Percentiles rank a stretch among this genome's conserved stretches.
These are phyloP conservation scores for Colletotrichum orbiculare DNA, from an alignment of 2,329 filamentous ascomycete genomes.

Conservation along the genomic window DNA sequence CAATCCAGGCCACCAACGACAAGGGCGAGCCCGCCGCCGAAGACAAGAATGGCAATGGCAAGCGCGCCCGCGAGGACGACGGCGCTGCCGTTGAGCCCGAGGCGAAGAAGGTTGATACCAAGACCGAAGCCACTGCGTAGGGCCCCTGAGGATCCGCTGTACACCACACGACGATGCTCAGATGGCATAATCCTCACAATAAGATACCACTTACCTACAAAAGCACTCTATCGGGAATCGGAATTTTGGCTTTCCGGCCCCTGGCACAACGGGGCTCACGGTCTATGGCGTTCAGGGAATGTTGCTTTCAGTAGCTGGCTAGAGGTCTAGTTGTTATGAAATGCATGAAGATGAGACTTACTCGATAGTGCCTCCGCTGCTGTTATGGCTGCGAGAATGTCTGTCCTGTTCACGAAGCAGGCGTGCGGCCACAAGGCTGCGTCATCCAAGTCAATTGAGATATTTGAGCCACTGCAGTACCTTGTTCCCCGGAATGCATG, in stretches of 20 bases:
- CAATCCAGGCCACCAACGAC: slow-evolving; percentile 58
- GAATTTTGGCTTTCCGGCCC: slow-evolving; percentile 35
- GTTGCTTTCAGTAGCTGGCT: slow-evolving; percentile 34
- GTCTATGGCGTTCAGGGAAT: slow-evolving; percentile 36
- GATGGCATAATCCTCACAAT: slow-evolving; percentile 21
- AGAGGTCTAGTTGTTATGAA: slow-evolving; percentile 37
- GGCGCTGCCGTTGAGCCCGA: slow-evolving; percentile 56
- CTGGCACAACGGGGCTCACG: slow-evolving; percentile 28
- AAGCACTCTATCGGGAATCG: slow-evolving; percentile 35
- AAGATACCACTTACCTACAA: slow-evolving; percentile 38
- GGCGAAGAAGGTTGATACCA: slow-evolving; percentile 72
- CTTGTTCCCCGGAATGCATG: background rate
- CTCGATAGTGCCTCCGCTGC: slow-evolving; percentile 14
- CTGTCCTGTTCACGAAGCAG: slow-evolving; percentile 1
- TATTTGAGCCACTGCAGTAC: slow-evolving; percentile 20
- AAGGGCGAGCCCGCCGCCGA: slow-evolving; percentile 46
- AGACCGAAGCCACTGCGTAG: slow-evolving; percentile 47
- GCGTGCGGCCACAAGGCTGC: slow-evolving; percentile 1
- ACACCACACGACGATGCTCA: background rate
- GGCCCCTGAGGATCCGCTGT: slow-evolving; percentile 8
- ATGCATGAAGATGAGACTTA: slow-evolving; percentile 34
- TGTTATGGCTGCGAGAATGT: slow-evolving; percentile 19
- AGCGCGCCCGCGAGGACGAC: slow-evolving; percentile 67
- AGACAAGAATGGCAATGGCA: slow-evolving; percentile 52
- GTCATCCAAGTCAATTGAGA: slow-evolving; percentile 30